phyloP scores from a whole-genome alignment of 257 asterid species.

The Gentiana dahurica region DNA sequence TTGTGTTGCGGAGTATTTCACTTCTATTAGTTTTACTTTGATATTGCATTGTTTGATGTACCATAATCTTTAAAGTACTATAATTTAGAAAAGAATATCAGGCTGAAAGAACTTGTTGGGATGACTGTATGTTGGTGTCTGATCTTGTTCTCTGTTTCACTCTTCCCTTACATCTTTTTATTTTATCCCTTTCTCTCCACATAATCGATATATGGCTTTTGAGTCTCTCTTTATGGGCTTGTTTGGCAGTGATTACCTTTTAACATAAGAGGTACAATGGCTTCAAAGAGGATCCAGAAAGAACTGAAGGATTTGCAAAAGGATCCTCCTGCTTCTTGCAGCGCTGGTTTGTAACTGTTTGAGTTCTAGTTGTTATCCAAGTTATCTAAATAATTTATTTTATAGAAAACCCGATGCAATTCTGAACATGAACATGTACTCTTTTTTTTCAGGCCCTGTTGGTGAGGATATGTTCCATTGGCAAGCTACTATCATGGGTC shows the following conservation, averaged over 20 bases:
- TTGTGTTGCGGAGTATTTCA: too few relatives aligned
- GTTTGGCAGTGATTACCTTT: neutral
- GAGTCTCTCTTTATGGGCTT: neutral
- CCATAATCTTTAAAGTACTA: too few relatives aligned
- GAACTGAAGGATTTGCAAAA: conserved; percentile 27
- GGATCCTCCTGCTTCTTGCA: conserved; percentile 30
- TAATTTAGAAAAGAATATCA: too few relatives aligned
- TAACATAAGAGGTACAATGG: conserved; percentile 10
- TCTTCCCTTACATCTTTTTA: neutral
- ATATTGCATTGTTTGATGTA: too few relatives aligned
- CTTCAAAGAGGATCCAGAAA: conserved; percentile 28
- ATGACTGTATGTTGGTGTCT: neutral
- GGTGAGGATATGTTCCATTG: conserved; percentile 74
- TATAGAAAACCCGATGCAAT: too few relatives aligned
- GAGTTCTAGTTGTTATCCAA: neutral
- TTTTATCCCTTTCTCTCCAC: neutral
- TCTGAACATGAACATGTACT: conserved; percentile 1
- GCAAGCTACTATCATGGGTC: conserved; percentile 87
- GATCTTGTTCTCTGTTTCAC: neutral
- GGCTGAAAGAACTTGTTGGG: neutral
- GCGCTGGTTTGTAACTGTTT: conserved; percentile 18
- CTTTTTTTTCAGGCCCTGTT: conserved; percentile 42
- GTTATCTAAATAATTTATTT: neutral
- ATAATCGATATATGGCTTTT: neutral
- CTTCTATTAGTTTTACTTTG: too few relatives aligned